phyloP scores from a whole-genome alignment of 805 yeast species.

The Teunomyces stri region DNA sequence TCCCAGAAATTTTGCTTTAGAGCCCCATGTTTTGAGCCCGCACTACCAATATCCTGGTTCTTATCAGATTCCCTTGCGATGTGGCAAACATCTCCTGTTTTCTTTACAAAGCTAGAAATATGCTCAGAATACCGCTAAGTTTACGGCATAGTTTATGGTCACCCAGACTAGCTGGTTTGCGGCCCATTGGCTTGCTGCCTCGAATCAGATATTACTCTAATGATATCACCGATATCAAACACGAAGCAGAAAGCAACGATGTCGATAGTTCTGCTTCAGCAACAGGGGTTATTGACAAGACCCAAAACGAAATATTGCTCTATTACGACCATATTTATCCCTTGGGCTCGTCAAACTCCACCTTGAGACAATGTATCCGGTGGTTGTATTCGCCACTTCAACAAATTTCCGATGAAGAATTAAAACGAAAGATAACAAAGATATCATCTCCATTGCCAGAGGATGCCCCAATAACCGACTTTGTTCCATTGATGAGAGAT shows the following conservation, averaged over 20 bases:
- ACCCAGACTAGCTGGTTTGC: background rate
- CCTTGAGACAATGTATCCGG: constrained; percentile 20
- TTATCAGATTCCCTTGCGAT: background rate
- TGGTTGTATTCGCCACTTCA: constrained; percentile 15
- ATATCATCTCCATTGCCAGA: constrained; percentile 29
- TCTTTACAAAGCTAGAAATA: background rate
- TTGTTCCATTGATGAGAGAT: constrained; percentile 74
- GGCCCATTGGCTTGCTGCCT: background rate
- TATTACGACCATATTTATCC: constrained; percentile 40
- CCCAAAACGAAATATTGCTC: constrained; percentile 29
- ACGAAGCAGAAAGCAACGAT: constrained; percentile 28
- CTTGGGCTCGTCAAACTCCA: constrained; percentile 22
- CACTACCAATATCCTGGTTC: background rate
- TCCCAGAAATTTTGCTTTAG: background rate
- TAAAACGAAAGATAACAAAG: constrained; percentile 17
- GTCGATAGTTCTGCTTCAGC: constrained; percentile 31
- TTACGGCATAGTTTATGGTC: background rate
- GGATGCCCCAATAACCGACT: constrained; percentile 46
- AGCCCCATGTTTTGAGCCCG: constrained; percentile 1
- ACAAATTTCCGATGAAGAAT: constrained; percentile 11
- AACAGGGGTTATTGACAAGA: constrained; percentile 42
- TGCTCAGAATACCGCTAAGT: background rate
- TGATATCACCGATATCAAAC: constrained; percentile 32
- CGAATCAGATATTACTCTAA: constrained; percentile 12
- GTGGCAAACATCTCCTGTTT: background rate